Evolutionary conservation across 768 basidiomycete genomes (phyloP).

Genomic region (Leucosporidium scottii): DNA sequence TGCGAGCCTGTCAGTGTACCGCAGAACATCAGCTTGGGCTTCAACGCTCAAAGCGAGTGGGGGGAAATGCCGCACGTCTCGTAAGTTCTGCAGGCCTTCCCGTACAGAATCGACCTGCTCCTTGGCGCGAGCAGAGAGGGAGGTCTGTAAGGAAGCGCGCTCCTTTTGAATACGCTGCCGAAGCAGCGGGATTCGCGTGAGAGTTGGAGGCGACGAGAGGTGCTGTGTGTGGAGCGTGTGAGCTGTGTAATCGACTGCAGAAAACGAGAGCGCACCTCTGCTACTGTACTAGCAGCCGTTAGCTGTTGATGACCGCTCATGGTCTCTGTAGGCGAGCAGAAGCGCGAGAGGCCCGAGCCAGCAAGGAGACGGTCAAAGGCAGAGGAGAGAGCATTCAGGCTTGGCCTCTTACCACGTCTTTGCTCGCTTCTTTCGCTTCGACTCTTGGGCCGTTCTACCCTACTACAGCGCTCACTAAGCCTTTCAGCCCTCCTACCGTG

Average conservation of each 20-base stretch:
- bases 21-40: conserved; percentile 35
- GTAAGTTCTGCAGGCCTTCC: conserved; percentile 52
- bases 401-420: no score
- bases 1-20: conserved; percentile 17
- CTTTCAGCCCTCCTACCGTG: no score
- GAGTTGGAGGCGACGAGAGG: conserved; percentile 39
- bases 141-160: conserved; percentile 84
- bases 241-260: not conserved
- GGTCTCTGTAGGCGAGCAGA: no score
- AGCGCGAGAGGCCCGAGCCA: no score
- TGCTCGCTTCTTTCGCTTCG: no score
- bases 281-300: conserved; percentile 23
- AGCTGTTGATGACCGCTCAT: conserved; percentile 1
- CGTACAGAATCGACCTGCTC: conserved; percentile 86
- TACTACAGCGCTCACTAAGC: no score
- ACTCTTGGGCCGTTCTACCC: no score
- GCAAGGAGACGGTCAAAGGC: no score
- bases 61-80: conserved; percentile 6
- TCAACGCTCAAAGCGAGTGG: no score
- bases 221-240: conserved; percentile 10
- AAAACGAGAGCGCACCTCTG: conserved; percentile 7
- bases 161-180: conserved; percentile 94
- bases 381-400: no score
- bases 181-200: conserved; percentile 76
- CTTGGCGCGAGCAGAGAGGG: conserved; percentile 82